These are phyloP conservation scores for Aegilops bicornis DNA, from an alignment of 176 grass and related monocot species.

Conservation along the genomic window DNA sequence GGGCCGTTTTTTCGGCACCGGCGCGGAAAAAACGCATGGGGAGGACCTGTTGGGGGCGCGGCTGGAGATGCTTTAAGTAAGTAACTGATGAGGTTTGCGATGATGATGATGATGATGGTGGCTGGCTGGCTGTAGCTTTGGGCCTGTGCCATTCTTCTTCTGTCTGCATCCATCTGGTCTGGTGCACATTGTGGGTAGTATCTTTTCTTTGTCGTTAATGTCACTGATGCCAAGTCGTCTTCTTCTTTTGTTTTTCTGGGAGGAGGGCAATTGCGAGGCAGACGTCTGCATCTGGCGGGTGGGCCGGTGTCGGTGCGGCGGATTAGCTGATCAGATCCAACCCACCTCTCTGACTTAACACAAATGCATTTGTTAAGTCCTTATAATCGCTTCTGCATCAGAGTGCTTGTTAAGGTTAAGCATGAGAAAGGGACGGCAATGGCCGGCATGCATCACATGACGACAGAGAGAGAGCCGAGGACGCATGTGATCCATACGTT, in stretches of 20 bases:
- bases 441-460: not conserved
- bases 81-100: not conserved
- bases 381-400: too few relatives aligned
- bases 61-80: too few relatives aligned
- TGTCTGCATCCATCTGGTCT: too few relatives aligned
- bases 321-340: not conserved
- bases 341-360: not conserved
- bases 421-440: not conserved
- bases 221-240: not conserved
- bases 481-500: not conserved
- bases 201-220: too few relatives aligned
- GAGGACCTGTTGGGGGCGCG: too few relatives aligned
- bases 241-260: not conserved
- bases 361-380: too few relatives aligned
- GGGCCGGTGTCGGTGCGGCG: not conserved
- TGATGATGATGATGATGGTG: too few relatives aligned
- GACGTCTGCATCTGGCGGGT: not conserved
- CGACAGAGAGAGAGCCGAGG: not conserved
- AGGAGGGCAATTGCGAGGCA: too few relatives aligned
- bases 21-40: too few relatives aligned
- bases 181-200: not conserved
- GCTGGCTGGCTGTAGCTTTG: too few relatives aligned
- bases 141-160: too few relatives aligned
- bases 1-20: too few relatives aligned
- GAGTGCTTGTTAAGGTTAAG: not conserved